These are phyloP conservation scores for Decorospora gaudefroyi DNA, from an alignment of 2,329 filamentous ascomycete genomes.

Conservation along the genomic window DNA sequence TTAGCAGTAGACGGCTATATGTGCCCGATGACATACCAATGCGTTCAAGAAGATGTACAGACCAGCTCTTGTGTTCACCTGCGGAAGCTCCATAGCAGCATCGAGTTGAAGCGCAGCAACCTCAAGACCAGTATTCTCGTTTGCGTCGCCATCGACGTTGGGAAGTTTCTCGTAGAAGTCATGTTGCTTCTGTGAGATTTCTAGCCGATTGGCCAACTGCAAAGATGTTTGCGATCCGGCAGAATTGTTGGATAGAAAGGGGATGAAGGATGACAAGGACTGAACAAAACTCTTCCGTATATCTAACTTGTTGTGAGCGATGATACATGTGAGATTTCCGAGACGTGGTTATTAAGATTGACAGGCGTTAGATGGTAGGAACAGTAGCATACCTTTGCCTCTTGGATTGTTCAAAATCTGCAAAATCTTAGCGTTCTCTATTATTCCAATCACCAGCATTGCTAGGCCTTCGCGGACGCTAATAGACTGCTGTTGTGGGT, in stretches of 20 bases:
- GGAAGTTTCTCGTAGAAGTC: slow-evolving; percentile 52
- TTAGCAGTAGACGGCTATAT: slow-evolving; percentile 38
- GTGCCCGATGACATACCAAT: slow-evolving; percentile 59
- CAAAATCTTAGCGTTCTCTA: slow-evolving; percentile 63
- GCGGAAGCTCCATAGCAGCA: slow-evolving; percentile 66
- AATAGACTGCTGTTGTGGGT: slow-evolving; percentile 61
- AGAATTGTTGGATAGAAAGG: slow-evolving; percentile 61
- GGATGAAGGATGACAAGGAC: slow-evolving; percentile 41
- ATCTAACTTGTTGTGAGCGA: slow-evolving; percentile 25
- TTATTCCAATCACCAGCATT: slow-evolving; percentile 64
- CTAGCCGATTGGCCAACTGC: slow-evolving; percentile 49
- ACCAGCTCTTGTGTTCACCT: slow-evolving; percentile 76
- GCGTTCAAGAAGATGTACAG: slow-evolving; percentile 86
- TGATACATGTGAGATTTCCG: background rate
- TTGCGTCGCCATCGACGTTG: slow-evolving; percentile 50
- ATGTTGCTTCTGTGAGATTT: slow-evolving; percentile 49
- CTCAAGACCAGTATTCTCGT: slow-evolving; percentile 47
- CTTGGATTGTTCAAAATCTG: slow-evolving; percentile 58
- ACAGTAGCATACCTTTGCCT: slow-evolving; percentile 59
- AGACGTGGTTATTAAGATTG: background rate
- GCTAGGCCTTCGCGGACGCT: slow-evolving; percentile 67
- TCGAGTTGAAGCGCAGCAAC: slow-evolving; percentile 58
- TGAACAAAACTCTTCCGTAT: slow-evolving; percentile 40
- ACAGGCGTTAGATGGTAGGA: no score
- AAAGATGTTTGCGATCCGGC: slow-evolving; percentile 57